Evolutionary conservation across 768 basidiomycete genomes (phyloP), one percentile per base, ranked within the genome.

Genomic region (Lactifluus piperatus): DNA sequence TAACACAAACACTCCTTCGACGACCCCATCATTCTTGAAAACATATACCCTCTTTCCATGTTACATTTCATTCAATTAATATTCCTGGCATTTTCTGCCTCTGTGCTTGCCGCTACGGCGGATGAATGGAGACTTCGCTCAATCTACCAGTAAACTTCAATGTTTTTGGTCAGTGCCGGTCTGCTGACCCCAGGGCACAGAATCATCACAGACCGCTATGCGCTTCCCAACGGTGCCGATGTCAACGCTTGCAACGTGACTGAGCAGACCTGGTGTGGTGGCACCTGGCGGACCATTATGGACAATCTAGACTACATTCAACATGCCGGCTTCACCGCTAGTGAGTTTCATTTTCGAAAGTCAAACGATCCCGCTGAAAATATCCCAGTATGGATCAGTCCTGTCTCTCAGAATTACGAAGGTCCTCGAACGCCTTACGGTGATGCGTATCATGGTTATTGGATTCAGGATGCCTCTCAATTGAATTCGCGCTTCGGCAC

Each of bases 371-470:
- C 14, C 34, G 20, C 34, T 60, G 26, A 44, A 51, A 27, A 1
- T 1, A 6, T 11, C 56, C 37, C 59, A 84, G 84, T 91, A 47
- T 92, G 89, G 89, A 91, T 90, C 60, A 88, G 85, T 60, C 91
- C 90, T 11, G 79, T 92, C 18, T 83, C 81, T 58, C 80, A 89
- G 71, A 91, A 91, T 68, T 89, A 86, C 60, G 72, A 86, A 37
- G 87, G 88, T 0, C 81, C 84, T 13, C 68, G 79, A 48, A 83
- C 87, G 3, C 73, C 81, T 0, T 92, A 91, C 68, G 88, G 90
- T 20, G 86, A 90, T 65, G 73, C 91, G 16, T 93, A 93, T 71
- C 90, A 91, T 65, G 90, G 90, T 18, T 91, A 92, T 71, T 92
- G 91, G 89, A 77, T 82, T 30, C 78, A 81, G 52, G 84, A 92